A percentile compares a stretch with the other conserved stretches of the same genome.
Conservation (phyloP, 257 asterid species). For the Misopates orontium region DNA sequence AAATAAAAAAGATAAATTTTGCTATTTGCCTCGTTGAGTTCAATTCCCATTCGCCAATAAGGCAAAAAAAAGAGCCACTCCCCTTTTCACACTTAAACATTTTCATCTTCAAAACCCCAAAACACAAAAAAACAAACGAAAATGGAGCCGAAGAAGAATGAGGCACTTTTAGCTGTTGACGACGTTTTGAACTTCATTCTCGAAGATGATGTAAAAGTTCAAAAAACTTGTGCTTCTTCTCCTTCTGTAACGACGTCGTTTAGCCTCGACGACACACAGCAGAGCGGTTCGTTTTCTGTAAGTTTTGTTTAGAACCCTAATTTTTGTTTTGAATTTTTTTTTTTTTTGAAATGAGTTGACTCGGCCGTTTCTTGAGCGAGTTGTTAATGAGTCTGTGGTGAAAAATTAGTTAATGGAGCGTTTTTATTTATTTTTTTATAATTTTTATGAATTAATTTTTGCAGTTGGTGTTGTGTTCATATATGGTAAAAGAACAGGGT, state of each 20-base stretch:
- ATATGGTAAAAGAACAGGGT: too few relatives aligned
- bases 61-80: constrained; percentile 2
- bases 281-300: constrained; percentile 37
- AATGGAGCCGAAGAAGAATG: constrained; percentile 39
- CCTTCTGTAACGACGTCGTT: constrained; percentile 32
- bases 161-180: constrained; percentile 52
- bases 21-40: constrained; percentile 37
- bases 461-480: too few relatives aligned
- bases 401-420: too few relatives aligned
- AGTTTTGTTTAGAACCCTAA: constrained; percentile 32
- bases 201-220: constrained; percentile 44
- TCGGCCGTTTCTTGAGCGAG: constrained; percentile 38
- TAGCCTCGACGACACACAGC: neutral
- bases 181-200: constrained; percentile 73
- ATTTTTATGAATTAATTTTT: too few relatives aligned
- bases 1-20: neutral
- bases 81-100: constrained; percentile 32
- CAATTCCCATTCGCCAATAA: constrained; percentile 27
- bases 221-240: constrained; percentile 19
- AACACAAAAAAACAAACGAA: constrained; percentile 43
- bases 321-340: too few relatives aligned
- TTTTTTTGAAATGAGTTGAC: constrained; percentile 22
- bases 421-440: too few relatives aligned
- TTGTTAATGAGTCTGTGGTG: too few relatives aligned
- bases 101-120: neutral